phyloP scores from a whole-genome alignment of 768 basidiomycete genomes.

The Trametes villosa region DNA sequence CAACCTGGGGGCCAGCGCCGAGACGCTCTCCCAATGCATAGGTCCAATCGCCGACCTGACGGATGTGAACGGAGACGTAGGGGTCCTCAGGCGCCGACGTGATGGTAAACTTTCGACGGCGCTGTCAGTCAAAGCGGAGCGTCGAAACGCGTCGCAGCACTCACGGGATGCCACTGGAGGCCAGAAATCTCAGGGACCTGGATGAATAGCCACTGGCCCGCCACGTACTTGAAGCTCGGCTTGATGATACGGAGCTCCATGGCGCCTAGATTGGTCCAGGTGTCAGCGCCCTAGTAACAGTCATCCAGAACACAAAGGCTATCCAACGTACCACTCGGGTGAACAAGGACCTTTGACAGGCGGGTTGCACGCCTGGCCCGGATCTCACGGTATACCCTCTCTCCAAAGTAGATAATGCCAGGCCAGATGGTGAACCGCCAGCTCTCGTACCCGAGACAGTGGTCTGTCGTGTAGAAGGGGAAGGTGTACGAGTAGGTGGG shows the following conservation, averaged over 20 bases:
- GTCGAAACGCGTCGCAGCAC: constrained; percentile 35
- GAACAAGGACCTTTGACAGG: constrained; percentile 85
- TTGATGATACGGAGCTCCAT: constrained; percentile 95
- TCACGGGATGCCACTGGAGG: constrained; percentile 94
- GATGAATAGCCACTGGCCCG: constrained; percentile 91
- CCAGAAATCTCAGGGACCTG: constrained; percentile 84
- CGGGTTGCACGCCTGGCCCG: constrained; percentile 78
- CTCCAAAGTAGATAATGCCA: constrained; percentile 86
- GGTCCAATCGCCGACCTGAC: constrained; percentile 92
- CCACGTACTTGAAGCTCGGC: constrained; percentile 88
- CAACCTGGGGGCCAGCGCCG: constrained; percentile 77
- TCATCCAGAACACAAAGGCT: constrained; percentile 2
- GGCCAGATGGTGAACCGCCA: constrained; percentile 95
- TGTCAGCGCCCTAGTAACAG: constrained; percentile 8
- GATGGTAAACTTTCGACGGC: constrained; percentile 82
- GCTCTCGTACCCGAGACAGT: constrained; percentile 89
- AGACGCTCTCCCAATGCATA: constrained; percentile 83
- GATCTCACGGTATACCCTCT: constrained; percentile 83
- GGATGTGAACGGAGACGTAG: constrained; percentile 89
- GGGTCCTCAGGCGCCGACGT: constrained; percentile 95
- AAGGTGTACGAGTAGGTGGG: constrained; percentile 74
- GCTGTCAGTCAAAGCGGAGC: constrained; percentile 3
- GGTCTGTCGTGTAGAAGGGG: constrained; percentile 87
- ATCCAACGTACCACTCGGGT: constrained; percentile 74
- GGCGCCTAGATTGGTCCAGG: constrained; percentile 53